Evolutionary conservation across 176 grass and related monocot species (phyloP), one percentile per base, ranked within the genome.

Genomic region (Triticum turgidum): DNA sequence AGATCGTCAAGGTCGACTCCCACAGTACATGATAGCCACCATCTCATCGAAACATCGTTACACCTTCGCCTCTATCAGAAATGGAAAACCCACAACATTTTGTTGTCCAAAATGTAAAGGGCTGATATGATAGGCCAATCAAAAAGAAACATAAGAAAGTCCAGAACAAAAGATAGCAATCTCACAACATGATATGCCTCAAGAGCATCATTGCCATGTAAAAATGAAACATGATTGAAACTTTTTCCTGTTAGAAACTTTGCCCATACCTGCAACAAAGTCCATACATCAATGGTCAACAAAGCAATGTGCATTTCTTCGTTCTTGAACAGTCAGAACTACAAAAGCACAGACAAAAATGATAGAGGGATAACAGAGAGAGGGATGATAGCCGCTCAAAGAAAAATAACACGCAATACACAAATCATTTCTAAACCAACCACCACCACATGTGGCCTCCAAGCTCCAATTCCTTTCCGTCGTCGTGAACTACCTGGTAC

Each of bases 161-260:
- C 3, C 74, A 32, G 77, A 47, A 71, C 45, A 79, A 45, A 52
- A 65, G n/a, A 81, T 10, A 71, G 80, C 14, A 58, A 69, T 38
- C 93, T 96, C 88, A 98, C 96, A 56, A 93, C 90, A 87, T 93
- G 96, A 84, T 92, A 95, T 72, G 93, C 93, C 59, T 98, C 96
- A 29, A 98, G 86, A 49, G 93, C 93, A 88, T 92, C 96, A 87
- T 98, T 93, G 13, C 93, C 90, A 61, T 79, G 80, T 82, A 88
- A 85, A 70, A 96, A 89, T 3, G 4, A 67, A 58, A 95, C 87
- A 88, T 98, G 90, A 37, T 94, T 86, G 35, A 96, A 76, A 56
- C 93, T 90, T 59, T 85, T 94, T 62, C 94, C 92, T 80, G 84
- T 87, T 64, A 98, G 83, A 76, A 94, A 96, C 44, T 94, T 96